Evolutionary conservation across 768 basidiomycete genomes (phyloP), one percentile per base, ranked within the genome.

Genomic region (Xerocomus potaroensis): DNA sequence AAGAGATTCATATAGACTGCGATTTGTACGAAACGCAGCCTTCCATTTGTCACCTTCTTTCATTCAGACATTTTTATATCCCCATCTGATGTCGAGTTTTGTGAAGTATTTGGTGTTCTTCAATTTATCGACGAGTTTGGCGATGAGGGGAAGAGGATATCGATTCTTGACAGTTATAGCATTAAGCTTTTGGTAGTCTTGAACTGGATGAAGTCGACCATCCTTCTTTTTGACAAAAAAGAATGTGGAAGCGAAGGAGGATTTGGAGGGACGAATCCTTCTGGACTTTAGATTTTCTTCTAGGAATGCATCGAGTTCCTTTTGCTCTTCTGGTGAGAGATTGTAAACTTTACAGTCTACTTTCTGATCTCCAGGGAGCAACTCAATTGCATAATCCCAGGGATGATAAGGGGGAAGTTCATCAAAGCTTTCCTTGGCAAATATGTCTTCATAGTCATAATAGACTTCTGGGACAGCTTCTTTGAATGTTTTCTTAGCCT

Each of bases 361-460:
- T 3, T 19, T 23, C 22, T 51, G 45, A 14, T 47, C n/a, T 1
- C 50, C 41, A 1, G 46, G 45, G 2, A 36, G 35, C 1, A 51
- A 19, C 16, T 51, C 50, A 18, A 51, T 51, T 0, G 45, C 31
- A 36, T 52, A 45, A 8, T 52, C 51, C 42, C 42, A 52, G 1
- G 55, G 53, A 7, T 32, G 39, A 2, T 45, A 40, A 31, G 44
- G 26, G 0, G 61, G 64, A 0, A 63, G 48, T 12, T 48, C 35
- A 23, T 60, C 43, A 19, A 57, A 60, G 0, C 51, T 39, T 24
- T 60, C 48, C 26, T 65, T 60, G 2, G 29, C 22, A 36, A 67
- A 67, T 0, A 67, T 51, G 3, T 58, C 41, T 2, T 11, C 10
- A 27, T n/a, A n/a, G n/a, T n/a, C n/a, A n/a, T n/a, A n/a, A n/a